Conservation (phyloP, 805 yeast species). For the Spathaspora sp. region DNA sequence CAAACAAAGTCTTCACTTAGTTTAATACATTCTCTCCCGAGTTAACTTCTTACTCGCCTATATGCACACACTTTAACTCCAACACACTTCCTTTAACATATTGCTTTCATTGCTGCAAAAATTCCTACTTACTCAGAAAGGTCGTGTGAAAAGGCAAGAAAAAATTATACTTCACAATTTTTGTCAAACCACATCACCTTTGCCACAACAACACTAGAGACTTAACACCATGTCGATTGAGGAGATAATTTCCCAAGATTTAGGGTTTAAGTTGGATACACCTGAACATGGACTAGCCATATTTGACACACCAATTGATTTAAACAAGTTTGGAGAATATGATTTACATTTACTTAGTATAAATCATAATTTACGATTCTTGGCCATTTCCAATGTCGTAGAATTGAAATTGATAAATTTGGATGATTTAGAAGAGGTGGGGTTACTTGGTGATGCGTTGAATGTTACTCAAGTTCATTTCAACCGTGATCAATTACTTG, state of each 20-base stretch:
- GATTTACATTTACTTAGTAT: constrained; percentile 26
- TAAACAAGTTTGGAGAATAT: constrained; percentile 8
- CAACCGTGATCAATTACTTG: constrained; percentile 21
- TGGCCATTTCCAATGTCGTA: constrained; percentile 30
- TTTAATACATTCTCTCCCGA: too few species aligned
- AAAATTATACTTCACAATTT: background rate
- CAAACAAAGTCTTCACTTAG: too few species aligned
- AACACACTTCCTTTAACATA: too few species aligned
- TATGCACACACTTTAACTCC: too few species aligned
- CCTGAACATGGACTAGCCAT: constrained; percentile 20
- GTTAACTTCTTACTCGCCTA: too few species aligned
- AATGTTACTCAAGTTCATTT: constrained; percentile 22
- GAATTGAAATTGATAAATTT: constrained; percentile 18
- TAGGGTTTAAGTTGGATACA: constrained; percentile 32
- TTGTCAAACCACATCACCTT: background rate
- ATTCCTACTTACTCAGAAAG: too few species aligned
- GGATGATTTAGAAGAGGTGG: constrained; percentile 5
- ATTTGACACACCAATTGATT: constrained; percentile 23
- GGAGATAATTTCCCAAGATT: constrained; percentile 26
- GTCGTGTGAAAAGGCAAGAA: too few species aligned
- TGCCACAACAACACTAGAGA: background rate
- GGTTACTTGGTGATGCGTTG: constrained; percentile 1
- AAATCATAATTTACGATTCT: constrained; percentile 18
- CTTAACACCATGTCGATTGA: constrained; percentile 3
- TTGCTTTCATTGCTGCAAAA: too few species aligned